phyloP scores from a whole-genome alignment of 225 moss, liverwort and hornwort species.

The Neckera pumila region DNA sequence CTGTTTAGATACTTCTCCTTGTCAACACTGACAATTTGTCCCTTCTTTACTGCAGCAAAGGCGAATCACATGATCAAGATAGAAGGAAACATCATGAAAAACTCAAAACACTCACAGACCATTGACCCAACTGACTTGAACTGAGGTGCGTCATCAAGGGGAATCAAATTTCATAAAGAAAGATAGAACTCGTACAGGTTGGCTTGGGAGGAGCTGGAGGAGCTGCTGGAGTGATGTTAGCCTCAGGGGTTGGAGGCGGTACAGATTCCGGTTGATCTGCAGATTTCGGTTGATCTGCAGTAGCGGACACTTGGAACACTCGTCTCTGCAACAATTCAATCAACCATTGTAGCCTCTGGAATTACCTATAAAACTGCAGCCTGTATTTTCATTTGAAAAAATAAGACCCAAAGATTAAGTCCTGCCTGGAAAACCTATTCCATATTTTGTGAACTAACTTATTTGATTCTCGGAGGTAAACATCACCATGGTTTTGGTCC shows the following conservation, averaged over 20 bases:
- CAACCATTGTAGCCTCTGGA: neutral
- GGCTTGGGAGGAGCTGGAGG: constrained; percentile 34
- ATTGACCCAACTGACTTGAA: neutral
- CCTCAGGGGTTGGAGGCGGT: constrained; percentile 30
- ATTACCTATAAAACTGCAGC: neutral
- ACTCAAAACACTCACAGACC: neutral
- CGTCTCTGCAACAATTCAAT: constrained; percentile 12
- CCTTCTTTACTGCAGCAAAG: constrained; percentile 67
- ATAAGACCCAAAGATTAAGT: neutral
- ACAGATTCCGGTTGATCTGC: constrained; percentile 12
- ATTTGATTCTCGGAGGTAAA: neutral
- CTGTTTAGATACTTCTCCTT: constrained; percentile 88
- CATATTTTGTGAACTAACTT: neutral
- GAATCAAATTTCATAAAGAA: neutral
- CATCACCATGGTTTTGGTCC: neutral
- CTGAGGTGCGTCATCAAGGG: neutral
- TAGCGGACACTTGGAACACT: constrained; percentile 15
- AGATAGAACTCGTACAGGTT: constrained; percentile 22
- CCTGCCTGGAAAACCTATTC: neutral
- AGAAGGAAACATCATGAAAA: neutral
- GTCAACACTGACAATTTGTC: constrained; percentile 92
- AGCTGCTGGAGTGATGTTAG: constrained; percentile 17
- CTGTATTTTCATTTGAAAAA: neutral
- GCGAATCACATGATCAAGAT: neutral
- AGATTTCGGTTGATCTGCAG: constrained; percentile 11